Percentiles rank a stretch among this genome's conserved stretches.
Conservation (phyloP, 2,329 filamentous ascomycete species). For the Aspergillus quadricinctus region DNA sequence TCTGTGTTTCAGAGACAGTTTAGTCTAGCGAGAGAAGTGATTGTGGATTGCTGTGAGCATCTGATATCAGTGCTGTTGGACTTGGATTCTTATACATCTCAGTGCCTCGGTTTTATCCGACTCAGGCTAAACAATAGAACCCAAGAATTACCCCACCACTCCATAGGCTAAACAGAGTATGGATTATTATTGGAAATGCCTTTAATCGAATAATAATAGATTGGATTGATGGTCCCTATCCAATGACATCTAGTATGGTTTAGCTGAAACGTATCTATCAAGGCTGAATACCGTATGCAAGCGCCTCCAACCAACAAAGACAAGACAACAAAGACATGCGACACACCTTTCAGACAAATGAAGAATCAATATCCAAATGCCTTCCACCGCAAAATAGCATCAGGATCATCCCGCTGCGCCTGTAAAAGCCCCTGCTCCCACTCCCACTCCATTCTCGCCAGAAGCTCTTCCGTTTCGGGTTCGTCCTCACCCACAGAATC, state of each 20-base stretch:
- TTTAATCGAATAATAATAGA: neutral
- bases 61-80: neutral
- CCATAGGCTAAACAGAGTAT: neutral
- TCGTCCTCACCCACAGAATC: conserved; percentile 1
- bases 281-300: neutral
- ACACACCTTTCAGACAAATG: neutral
- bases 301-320: neutral
- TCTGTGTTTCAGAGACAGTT: neutral
- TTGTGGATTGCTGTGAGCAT: neutral
- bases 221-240: neutral
- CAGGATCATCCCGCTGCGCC: conserved; percentile 21
- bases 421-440: conserved; percentile 26
- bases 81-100: neutral
- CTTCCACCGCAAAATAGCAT: conserved; percentile 15
- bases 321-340: neutral
- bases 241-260: neutral
- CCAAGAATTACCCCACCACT: neutral
- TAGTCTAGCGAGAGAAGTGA: neutral
- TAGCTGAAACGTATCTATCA: neutral
- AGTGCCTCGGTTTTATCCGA: neutral
- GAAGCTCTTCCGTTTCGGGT: conserved; percentile 13
- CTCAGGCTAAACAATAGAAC: neutral
- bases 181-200: neutral
- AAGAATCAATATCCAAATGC: conserved; percentile 3
- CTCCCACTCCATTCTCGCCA: conserved; percentile 23